Conservation (phyloP, 352 stramenopile species). For the Stramenopiles sp. region DNA sequence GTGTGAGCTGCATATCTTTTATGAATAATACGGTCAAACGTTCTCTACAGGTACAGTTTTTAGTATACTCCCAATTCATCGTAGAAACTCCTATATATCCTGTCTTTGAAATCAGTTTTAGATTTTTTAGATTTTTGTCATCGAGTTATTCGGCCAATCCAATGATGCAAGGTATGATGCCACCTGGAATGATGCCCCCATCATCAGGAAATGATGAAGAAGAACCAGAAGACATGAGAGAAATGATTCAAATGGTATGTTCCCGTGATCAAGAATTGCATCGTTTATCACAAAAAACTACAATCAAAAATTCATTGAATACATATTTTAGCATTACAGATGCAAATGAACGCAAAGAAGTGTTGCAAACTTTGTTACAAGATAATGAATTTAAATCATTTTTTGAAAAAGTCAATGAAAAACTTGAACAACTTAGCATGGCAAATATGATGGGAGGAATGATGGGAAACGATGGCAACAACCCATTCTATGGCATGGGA, state of each 20-base stretch:
- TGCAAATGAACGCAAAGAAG: neutral
- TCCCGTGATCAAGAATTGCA: neutral
- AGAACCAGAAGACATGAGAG: neutral
- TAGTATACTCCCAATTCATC: no score
- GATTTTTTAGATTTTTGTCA: no score
- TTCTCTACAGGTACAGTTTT: no score
- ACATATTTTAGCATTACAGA: neutral
- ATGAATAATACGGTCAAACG: no score
- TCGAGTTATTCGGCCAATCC: no score
- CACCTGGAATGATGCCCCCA: neutral
- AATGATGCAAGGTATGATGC: neutral
- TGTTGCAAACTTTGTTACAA: neutral
- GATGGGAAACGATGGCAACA: neutral
- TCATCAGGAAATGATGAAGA: neutral
- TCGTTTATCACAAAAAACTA: neutral
- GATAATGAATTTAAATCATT: neutral
- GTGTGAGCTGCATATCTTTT: no score
- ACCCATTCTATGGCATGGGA: neutral
- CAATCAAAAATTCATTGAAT: neutral
- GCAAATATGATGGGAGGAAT: neutral
- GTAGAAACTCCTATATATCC: no score
- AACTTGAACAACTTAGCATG: neutral
- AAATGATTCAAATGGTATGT: neutral
- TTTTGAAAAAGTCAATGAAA: neutral
- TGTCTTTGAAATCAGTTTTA: no score